Evolutionary conservation across 2,329 filamentous ascomycete species (phyloP).

Genomic region (Curvularia lunata): DNA sequence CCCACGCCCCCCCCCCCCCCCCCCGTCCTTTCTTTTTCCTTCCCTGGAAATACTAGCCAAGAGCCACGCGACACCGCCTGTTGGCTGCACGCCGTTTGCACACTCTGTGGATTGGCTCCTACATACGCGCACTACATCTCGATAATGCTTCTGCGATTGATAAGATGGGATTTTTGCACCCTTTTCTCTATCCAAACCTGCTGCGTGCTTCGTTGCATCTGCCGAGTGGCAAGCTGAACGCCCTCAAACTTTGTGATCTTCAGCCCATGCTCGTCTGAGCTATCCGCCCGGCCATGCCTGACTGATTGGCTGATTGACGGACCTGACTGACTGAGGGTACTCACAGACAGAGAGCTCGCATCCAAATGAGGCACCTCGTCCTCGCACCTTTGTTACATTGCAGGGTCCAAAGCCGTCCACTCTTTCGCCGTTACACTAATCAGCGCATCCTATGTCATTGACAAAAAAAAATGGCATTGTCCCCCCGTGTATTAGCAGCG

Average conservation of each 20-base stretch:
- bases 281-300: conserved; percentile 2
- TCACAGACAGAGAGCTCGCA: background rate
- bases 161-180: background rate
- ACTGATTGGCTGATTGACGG: background rate
- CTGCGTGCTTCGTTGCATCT: background rate
- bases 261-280: conserved; percentile 12
- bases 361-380: background rate
- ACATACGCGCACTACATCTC: background rate
- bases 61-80: conserved; percentile 18
- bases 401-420: conserved; percentile 9
- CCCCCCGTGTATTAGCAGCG: conserved; percentile 1
- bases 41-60: conserved; percentile 14
- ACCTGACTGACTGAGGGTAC: background rate
- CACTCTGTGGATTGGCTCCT: conserved; percentile 12
- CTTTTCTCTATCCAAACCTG: conserved; percentile 1
- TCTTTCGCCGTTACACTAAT: background rate
- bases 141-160: conserved; percentile 1
- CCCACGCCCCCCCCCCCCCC: no score
- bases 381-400: conserved; percentile 3
- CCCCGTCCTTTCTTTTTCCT: conserved; percentile 21
- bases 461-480: background rate
- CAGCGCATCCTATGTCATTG: background rate
- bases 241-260: conserved; percentile 6
- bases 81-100: conserved; percentile 3
- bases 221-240: background rate